Evolutionary conservation across 2,329 filamentous ascomycete genomes (phyloP).

Genomic region (Triangularia verruculosa): DNA sequence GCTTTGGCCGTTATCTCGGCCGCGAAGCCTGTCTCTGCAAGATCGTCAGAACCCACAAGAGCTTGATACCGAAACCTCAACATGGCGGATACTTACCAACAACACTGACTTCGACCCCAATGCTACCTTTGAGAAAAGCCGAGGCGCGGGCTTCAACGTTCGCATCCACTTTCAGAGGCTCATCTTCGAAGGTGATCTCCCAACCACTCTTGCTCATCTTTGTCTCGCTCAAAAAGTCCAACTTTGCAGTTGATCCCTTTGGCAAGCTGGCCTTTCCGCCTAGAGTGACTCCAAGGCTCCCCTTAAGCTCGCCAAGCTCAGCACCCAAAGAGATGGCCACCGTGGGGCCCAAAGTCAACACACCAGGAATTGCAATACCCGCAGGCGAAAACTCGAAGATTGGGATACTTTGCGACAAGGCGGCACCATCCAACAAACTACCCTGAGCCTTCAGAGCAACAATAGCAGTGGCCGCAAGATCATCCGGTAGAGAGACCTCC

Average conservation of each 20-base stretch:
- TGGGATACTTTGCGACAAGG: background rate
- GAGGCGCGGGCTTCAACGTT: conserved; percentile 10
- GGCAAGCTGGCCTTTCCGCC: conserved; percentile 11
- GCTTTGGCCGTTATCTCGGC: conserved; percentile 11
- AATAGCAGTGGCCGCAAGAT: conserved; percentile 8
- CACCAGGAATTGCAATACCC: conserved; percentile 14
- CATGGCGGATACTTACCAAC: conserved; percentile 9
- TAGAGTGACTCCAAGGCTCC: background rate
- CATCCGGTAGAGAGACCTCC: conserved; percentile 10
- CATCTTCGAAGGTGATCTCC: conserved; percentile 11
- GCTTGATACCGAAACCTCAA: background rate
- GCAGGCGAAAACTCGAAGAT: conserved; percentile 13
- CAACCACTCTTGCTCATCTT: conserved; percentile 10
- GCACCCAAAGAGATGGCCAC: conserved; percentile 12
- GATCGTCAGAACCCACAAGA: background rate
- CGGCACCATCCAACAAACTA: background rate
- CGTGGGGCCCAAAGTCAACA: conserved; percentile 16
- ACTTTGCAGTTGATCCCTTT: conserved; percentile 7
- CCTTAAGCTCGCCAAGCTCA: conserved; percentile 12
- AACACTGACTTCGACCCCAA: conserved; percentile 18
- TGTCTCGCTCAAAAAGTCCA: conserved; percentile 13
- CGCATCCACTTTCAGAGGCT: conserved; percentile 12
- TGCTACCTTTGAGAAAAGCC: conserved; percentile 10
- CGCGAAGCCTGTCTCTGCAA: conserved; percentile 9
- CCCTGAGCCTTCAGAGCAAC: conserved; percentile 8